These are phyloP conservation scores for Flammula alnicola DNA, from an alignment of 1,284 basidiomycete species.

Conservation along the genomic window DNA sequence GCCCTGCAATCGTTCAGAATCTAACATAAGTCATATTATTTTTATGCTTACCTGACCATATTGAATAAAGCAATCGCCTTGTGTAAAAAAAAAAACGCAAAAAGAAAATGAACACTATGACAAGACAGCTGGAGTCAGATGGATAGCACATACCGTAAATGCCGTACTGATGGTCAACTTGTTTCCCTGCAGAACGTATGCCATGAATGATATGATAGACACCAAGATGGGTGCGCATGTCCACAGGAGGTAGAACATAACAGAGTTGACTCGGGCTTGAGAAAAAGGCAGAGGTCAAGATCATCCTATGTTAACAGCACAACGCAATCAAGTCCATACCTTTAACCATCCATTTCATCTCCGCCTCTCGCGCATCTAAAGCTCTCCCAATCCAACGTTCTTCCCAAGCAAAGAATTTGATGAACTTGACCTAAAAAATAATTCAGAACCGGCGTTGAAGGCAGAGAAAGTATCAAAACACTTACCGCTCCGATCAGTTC, in stretches of 20 bases:
- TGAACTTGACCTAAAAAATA: conserved; percentile 67
- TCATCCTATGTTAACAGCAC: no score
- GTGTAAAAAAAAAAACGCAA: conserved; percentile 14
- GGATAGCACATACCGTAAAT: conserved; percentile 68
- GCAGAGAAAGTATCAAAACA: conserved; percentile 11
- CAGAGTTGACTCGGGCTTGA: conserved; percentile 64
- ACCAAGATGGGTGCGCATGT: conserved; percentile 68
- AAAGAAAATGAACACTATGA: background rate
- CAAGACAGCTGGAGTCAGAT: no score
- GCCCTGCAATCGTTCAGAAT: conserved; percentile 35
- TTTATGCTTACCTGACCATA: conserved; percentile 60
- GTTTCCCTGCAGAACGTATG: conserved; percentile 66
- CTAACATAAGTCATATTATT: background rate
- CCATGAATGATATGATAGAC: conserved; percentile 70
- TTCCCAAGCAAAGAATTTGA: conserved; percentile 90
- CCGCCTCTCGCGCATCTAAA: conserved; percentile 60
- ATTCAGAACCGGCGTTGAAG: background rate
- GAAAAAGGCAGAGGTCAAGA: conserved; percentile 1
- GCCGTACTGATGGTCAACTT: conserved; percentile 68
- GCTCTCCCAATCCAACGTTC: conserved; percentile 70
- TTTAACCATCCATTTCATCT: conserved; percentile 77
- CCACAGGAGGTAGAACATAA: conserved; percentile 70
- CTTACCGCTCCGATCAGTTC: conserved; percentile 79
- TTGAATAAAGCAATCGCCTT: conserved; percentile 74
- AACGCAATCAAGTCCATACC: conserved; percentile 33